phyloP scores from a whole-genome alignment of 2,329 filamentous ascomycete genomes.

The Didymella arachidicola region DNA sequence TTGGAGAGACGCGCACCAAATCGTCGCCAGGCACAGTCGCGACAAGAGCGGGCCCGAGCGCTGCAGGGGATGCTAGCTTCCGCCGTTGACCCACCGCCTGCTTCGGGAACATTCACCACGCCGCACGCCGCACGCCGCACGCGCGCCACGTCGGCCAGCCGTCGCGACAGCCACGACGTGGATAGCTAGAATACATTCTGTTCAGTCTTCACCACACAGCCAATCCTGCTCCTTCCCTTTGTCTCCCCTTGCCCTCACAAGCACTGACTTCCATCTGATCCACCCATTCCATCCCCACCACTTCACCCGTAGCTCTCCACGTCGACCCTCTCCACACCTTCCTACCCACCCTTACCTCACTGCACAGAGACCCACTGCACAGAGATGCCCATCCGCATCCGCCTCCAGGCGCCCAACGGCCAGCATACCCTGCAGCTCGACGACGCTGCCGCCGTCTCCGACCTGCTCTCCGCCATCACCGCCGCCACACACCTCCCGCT shows the following conservation, averaged over 20 bases:
- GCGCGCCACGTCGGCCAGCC: conserved; percentile 23
- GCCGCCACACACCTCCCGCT: conserved; percentile 69
- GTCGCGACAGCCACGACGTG: not conserved
- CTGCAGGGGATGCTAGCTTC: conserved; percentile 17
- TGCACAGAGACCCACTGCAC: conserved; percentile 17
- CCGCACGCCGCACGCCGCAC: not conserved
- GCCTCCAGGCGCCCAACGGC: conserved; percentile 77
- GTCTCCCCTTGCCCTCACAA: no score
- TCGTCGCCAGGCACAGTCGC: no score
- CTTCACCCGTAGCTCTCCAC: not conserved
- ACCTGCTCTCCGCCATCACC: conserved; percentile 68
- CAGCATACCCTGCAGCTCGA: conserved; percentile 73
- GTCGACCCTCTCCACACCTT: not conserved
- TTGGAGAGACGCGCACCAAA: not conserved
- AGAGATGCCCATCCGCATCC: conserved; percentile 69
- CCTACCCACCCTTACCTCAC: conserved; percentile 23
- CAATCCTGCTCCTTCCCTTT: conserved; percentile 5
- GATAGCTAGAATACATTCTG: conserved; percentile 13
- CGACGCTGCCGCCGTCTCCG: conserved; percentile 70
- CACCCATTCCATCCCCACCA: conserved; percentile 1
- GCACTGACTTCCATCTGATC: not conserved
- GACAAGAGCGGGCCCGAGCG: conserved; percentile 24
- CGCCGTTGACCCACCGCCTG: conserved; percentile 19
- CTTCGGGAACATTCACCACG: conserved; percentile 38
- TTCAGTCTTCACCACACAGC: conserved; percentile 10